Evolutionary conservation across 352 stramenopile species (phyloP), one percentile per base, ranked within the genome.

Genomic region (Pythium aphanidermatum): DNA sequence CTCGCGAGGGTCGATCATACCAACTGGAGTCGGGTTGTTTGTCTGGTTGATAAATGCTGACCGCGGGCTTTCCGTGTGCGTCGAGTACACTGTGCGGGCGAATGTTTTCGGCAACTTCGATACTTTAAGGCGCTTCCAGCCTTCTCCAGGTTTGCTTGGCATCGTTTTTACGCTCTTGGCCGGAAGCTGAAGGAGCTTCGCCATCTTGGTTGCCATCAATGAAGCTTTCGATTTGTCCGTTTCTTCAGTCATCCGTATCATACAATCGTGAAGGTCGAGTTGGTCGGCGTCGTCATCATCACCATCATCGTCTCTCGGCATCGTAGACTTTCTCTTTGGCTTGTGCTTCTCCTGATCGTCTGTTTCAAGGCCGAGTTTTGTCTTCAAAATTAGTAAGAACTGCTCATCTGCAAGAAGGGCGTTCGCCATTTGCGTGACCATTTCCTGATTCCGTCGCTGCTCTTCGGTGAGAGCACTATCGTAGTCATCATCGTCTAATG

Each of bases 91-190:
- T 16, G 36, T 70, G 9, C 71, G 65, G 33, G 71, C 79, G 45
- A 91, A 91, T 44, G 71, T 72, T 7, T 48, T 58, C 0, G 79
- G 74, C 33, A 91, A 38, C 2, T 65, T 65, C 4, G 69, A 68
- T 0, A 54, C 57, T 47, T 85, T 82, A 2, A 91, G 64, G 1
- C 79, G 74, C 49, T 88, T 88, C 79, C 75, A 91, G 42, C 75
- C 79, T 52, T 86, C 69, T 5, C 75, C 75, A 2, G 59, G 73
- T 6, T 44, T 54, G 0, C 46, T 60, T 11, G 43, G 61, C 12
- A 28, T 24, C 11, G 41, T 60, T 29, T 31, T 47, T 2, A 35
- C 17, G 23, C 34, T 24, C 19, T 58, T 32, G 4, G 68, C 39
- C 25, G 58, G 30, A 14, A 90, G 50, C 41, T 83, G 58, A n/a